phyloP scores from a whole-genome alignment of 495 filamentous ascomycete genomes.

The Xanthoparmelia taractica region DNA sequence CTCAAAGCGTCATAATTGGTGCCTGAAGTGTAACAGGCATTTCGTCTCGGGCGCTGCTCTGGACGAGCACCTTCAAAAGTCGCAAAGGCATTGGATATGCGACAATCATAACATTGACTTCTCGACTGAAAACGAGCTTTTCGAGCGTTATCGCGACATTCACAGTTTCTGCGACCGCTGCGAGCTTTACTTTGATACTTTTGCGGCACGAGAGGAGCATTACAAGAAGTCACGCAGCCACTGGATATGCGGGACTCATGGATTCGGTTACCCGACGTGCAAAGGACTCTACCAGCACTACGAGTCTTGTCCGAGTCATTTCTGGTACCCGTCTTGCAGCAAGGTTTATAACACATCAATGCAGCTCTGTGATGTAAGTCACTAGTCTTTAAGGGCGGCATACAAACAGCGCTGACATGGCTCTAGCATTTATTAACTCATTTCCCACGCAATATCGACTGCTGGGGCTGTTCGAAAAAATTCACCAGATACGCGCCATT shows the following conservation, averaged over 20 bases:
- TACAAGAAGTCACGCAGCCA: background rate
- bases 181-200: conserved; percentile 12
- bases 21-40: conserved; percentile 12
- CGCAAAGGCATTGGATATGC: background rate
- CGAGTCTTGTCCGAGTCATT: background rate
- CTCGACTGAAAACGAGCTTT: too few species aligned
- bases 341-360: conserved; percentile 8
- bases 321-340: conserved; percentile 14
- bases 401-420: conserved; percentile 13
- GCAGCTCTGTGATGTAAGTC: conserved; percentile 18
- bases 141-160: too few species aligned
- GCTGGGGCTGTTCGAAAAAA: conserved; percentile 21
- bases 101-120: background rate
- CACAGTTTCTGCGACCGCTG: conserved; percentile 18
- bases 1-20: conserved; percentile 11
- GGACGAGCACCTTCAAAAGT: conserved; percentile 12
- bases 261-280: background rate
- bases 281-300: too few species aligned
- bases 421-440: conserved; percentile 22
- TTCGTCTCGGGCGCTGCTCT: conserved; percentile 13
- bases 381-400: too few species aligned
- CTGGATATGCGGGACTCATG: background rate
- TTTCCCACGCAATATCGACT: conserved; percentile 17
- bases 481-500: conserved; percentile 23
- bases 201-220: conserved; percentile 15